phyloP scores from a whole-genome alignment of 1,139 yeast genomes.

The Yamadazyma atmosphaerica region DNA sequence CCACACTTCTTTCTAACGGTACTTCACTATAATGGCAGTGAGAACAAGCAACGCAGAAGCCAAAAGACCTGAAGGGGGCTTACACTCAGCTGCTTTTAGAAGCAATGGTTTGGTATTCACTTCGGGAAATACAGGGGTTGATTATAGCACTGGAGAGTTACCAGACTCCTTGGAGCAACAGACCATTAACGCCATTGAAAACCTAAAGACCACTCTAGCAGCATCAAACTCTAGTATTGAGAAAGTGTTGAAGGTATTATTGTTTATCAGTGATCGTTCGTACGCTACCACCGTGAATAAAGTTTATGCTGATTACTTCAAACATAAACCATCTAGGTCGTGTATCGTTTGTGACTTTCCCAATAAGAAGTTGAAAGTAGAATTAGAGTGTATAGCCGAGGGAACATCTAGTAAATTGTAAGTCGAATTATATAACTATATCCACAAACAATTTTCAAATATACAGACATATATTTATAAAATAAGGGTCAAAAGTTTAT shows the following conservation, averaged over 20 bases:
- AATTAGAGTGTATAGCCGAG: conserved; percentile 42
- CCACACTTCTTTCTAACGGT: too few species aligned
- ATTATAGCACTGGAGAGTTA: conserved; percentile 3
- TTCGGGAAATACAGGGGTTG: conserved; percentile 7
- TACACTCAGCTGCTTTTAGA: conserved; percentile 4
- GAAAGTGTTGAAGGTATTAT: conserved; percentile 7
- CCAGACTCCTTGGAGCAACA: conserved; percentile 8
- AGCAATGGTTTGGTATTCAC: conserved; percentile 8
- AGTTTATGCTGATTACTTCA: conserved; percentile 43
- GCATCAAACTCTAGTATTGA: conserved; percentile 4
- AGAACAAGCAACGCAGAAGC: conserved; percentile 3
- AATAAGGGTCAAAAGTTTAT: too few species aligned
- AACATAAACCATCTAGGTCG: conserved; percentile 50
- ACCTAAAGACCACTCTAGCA: conserved; percentile 6
- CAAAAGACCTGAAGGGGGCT: conserved; percentile 4
- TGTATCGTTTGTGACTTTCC: conserved; percentile 50
- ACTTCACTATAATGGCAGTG: conserved; percentile 3
- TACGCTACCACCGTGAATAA: conserved; percentile 5
- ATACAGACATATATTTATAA: background rate
- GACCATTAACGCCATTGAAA: conserved; percentile 4
- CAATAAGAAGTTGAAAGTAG: conserved; percentile 38
- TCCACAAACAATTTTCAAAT: too few species aligned
- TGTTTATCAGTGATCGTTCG: conserved; percentile 7
- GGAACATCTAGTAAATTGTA: background rate
- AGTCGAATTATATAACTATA: background rate